Conservation (phyloP, 1,284 basidiomycete species). For the Abortiporus biennis region DNA sequence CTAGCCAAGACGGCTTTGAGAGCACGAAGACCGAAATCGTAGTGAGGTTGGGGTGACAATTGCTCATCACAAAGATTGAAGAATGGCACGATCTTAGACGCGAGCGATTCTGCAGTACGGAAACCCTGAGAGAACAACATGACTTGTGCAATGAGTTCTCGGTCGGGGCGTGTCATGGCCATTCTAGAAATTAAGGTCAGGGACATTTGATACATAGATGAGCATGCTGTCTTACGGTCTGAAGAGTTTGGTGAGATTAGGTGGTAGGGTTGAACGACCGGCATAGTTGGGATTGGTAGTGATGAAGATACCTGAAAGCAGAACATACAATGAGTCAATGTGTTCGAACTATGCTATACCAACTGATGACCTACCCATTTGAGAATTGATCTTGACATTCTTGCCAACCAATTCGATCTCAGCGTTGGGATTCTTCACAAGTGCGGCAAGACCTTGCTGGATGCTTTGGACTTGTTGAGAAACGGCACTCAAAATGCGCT, state of each 20-base stretch:
- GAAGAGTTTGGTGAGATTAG: slow-evolving; percentile 95
- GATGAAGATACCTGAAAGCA: slow-evolving; percentile 84
- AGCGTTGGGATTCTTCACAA: slow-evolving; percentile 76
- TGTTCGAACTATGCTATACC: slow-evolving; percentile 10
- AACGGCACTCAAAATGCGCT: slow-evolving; percentile 95
- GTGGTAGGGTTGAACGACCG: slow-evolving; percentile 93
- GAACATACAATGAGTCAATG: slow-evolving; percentile 8
- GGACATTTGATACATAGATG: slow-evolving; percentile 4
- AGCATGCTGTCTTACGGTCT: slow-evolving; percentile 61
- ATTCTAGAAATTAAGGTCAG: slow-evolving; percentile 51
- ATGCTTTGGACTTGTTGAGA: slow-evolving; percentile 99
- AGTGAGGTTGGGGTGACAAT: slow-evolving; percentile 95
- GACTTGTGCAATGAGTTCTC: slow-evolving; percentile 98
- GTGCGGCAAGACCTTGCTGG: slow-evolving; percentile 86
- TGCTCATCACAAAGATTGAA: slow-evolving; percentile 99
- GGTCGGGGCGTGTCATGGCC: slow-evolving; percentile 98
- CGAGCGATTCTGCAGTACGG: slow-evolving; percentile 92
- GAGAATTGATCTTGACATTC: slow-evolving; percentile 86
- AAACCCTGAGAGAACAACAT: slow-evolving; percentile 99
- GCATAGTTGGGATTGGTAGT: slow-evolving; percentile 99
- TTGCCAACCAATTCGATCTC: slow-evolving; percentile 98
- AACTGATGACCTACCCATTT: slow-evolving; percentile 63
- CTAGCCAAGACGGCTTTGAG: slow-evolving; percentile 95
- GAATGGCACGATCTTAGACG: slow-evolving; percentile 97
- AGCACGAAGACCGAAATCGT: slow-evolving; percentile 98